Conservation (phyloP, 2,329 filamentous ascomycete species). For the Podosphaera xanthii region DNA sequence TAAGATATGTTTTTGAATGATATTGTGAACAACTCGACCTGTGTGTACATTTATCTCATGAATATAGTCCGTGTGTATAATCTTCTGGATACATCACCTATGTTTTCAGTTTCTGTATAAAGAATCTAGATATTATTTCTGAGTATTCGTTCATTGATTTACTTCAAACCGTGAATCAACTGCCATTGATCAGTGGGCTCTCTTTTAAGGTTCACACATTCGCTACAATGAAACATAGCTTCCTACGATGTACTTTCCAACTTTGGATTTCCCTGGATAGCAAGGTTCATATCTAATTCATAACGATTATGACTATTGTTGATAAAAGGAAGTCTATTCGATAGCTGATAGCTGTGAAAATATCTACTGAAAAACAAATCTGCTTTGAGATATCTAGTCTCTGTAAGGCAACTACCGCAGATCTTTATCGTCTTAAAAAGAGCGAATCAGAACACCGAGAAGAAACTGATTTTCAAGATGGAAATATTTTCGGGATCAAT, state of each 20-base stretch:
- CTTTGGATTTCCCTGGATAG: background rate
- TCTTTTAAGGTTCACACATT: too few relatives aligned
- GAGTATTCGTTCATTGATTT: too few relatives aligned
- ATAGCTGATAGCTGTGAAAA: background rate
- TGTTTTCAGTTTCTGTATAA: too few relatives aligned
- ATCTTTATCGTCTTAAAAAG: background rate
- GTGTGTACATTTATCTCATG: too few relatives aligned
- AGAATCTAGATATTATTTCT: too few relatives aligned
- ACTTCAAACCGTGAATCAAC: too few relatives aligned
- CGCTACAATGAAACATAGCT: background rate
- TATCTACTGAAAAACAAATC: background rate
- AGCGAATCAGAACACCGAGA: background rate
- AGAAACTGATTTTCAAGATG: background rate
- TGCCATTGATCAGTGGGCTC: too few relatives aligned
- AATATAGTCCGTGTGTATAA: too few relatives aligned
- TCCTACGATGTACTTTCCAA: background rate
- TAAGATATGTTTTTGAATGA: too few relatives aligned
- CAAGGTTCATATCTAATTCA: background rate
- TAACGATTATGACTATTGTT: background rate
- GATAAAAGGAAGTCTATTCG: background rate
- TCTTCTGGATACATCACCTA: too few relatives aligned
- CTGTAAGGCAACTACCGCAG: background rate
- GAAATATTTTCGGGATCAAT: too few relatives aligned
- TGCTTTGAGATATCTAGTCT: background rate
- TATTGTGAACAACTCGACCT: too few relatives aligned